Evolutionary conservation across 495 filamentous ascomycete genomes (phyloP).

Genomic region (Entonaema liquescens): DNA sequence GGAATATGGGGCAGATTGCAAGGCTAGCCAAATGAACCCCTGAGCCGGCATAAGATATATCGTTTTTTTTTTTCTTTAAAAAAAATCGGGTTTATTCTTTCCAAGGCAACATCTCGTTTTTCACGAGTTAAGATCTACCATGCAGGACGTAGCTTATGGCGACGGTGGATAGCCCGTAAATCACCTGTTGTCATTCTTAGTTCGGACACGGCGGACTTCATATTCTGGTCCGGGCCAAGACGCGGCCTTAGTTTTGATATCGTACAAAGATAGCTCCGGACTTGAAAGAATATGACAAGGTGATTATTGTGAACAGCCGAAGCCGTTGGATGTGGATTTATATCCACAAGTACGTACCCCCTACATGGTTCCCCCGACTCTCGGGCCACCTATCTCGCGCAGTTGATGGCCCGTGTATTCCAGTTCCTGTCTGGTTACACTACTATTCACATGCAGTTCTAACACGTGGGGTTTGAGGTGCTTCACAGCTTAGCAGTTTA

Average conservation of each 20-base stretch:
- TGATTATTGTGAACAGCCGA: background rate
- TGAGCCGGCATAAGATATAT: constrained; percentile 20
- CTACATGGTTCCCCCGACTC: constrained; percentile 7
- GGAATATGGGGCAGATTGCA: constrained; percentile 17
- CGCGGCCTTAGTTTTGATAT: constrained; percentile 18
- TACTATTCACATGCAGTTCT: constrained; percentile 10
- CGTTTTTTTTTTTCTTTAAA: background rate
- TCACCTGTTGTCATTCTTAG: constrained; percentile 9
- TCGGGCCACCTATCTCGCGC: background rate
- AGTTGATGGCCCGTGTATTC: background rate
- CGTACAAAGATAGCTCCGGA: background rate
- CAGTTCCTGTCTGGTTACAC: background rate
- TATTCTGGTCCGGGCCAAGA: constrained; percentile 14
- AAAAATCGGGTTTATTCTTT: constrained; percentile 24
- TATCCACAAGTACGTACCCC: background rate
- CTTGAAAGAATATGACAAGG: background rate
- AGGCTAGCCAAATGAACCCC: constrained; percentile 24
- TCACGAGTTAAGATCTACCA: constrained; percentile 26
- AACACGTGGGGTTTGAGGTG: constrained; percentile 24
- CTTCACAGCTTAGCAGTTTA: too few species aligned
- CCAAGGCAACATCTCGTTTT: constrained; percentile 28
- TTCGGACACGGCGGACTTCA: constrained; percentile 17
- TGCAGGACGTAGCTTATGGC: constrained; percentile 20
- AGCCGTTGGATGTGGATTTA: background rate
- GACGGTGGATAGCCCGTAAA: background rate